Conservation (phyloP, 306 rosid genomes). For the Cucurbita argyrosperma region DNA sequence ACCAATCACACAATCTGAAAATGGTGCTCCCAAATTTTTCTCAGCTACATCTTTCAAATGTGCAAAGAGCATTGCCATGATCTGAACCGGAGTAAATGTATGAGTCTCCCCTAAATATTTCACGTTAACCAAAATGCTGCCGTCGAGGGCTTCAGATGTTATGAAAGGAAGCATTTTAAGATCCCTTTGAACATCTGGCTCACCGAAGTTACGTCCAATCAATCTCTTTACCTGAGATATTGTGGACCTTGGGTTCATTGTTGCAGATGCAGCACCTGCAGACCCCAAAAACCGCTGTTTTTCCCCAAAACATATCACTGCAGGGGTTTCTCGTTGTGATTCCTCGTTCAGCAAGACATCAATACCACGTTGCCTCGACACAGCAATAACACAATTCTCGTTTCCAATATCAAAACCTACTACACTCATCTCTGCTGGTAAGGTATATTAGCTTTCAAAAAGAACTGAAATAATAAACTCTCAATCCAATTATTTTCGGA, state of each 20-base stretch:
- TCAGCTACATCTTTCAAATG: slow-evolving; percentile 65
- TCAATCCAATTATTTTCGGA: not conserved
- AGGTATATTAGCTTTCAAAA: not conserved
- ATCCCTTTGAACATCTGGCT: slow-evolving; percentile 45
- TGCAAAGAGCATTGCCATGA: slow-evolving; percentile 78
- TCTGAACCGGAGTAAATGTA: slow-evolving; percentile 65
- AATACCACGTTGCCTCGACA: slow-evolving; percentile 79
- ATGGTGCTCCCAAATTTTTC: slow-evolving; percentile 39
- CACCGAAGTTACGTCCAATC: slow-evolving; percentile 47
- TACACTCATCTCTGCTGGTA: slow-evolving; percentile 48
- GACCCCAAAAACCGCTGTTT: slow-evolving; percentile 97
- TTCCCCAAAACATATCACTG: slow-evolving; percentile 75
- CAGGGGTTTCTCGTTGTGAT: slow-evolving; percentile 82
- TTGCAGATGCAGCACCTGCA: slow-evolving; percentile 78
- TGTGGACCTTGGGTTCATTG: slow-evolving; percentile 71
- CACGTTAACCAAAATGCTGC: slow-evolving; percentile 70
- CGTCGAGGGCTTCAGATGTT: slow-evolving; percentile 58
- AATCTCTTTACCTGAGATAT: slow-evolving; percentile 86
- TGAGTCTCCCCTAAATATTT: slow-evolving; percentile 40
- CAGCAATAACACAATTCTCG: slow-evolving; percentile 86
- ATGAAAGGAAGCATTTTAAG: slow-evolving; percentile 48
- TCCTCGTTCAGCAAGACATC: slow-evolving; percentile 85
- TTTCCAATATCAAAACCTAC: slow-evolving; percentile 96
- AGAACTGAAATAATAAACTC: not conserved
- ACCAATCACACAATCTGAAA: slow-evolving; percentile 82